Evolutionary conservation across 2,329 filamentous ascomycete species (phyloP), one percentile per base, ranked within the genome.

Genomic region (Scedosporium dehoogii): DNA sequence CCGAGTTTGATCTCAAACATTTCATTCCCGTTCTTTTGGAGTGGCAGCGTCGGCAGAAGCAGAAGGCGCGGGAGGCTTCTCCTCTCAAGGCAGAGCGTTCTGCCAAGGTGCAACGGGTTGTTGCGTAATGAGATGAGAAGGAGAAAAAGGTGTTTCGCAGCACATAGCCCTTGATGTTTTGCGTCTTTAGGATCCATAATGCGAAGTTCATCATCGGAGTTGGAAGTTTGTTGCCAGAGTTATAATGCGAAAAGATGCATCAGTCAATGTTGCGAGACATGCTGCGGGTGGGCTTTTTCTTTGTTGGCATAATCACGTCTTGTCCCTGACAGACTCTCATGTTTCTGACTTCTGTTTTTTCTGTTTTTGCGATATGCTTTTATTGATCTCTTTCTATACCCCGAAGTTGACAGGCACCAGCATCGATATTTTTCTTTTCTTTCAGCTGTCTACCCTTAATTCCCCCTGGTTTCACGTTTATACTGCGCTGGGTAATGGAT

Each of bases 11-110:
- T 71, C 81, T 99, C 4, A 93, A 92, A 86, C 85, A 92, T 64
- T 97, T 97, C 74, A 75, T 99, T 18, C 94, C 93, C 7, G 92
- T 99, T 23, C 76, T 99, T 61, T 80, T 97, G 58, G 92, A 96
- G 73, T 99, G 94, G 93, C 85, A 88, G 71, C 87, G 85, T 84
- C 76, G 81, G 62, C 80, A 83, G 69, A 85, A 85, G 75, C 76
- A 84, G 66, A 78, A 76, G 66, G 82, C 80, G 58, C 76, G 81
- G 55, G 81, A 85, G 27, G 79, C 77, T 64, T 72, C 72, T 55
- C 74, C 79, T 10, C 67, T 70, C 51, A 76, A 76, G 73, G 67
- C 64, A 66, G 60, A 64, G 67, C 57, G 66, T 38, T 62, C 63
- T 18, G 66, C 63, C 9, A 63, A 63, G 57, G 61, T 62, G 6